Conservation (phyloP, 192 early-diverging fungal species). For the Coemansia sp. region DNA sequence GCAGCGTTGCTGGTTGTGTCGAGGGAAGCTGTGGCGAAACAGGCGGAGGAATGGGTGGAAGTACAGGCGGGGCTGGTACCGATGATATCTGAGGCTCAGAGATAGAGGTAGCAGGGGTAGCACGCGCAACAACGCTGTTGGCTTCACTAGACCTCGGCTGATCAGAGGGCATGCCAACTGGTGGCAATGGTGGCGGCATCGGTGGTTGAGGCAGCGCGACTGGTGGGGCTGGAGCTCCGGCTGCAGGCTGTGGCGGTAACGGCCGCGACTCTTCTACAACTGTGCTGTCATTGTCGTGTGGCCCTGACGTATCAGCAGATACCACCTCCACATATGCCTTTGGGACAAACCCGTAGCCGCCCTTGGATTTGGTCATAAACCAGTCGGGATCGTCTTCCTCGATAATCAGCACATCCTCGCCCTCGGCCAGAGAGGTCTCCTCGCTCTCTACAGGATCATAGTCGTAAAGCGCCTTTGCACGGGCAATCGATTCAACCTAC, state of each 20-base stretch:
- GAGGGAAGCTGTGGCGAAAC: neutral
- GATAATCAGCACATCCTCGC: slow-evolving; percentile 71
- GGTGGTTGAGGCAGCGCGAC: slow-evolving; percentile 5
- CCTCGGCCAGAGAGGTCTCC: slow-evolving; percentile 80
- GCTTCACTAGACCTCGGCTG: neutral
- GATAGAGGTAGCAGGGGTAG: neutral
- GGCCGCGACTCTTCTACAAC: neutral
- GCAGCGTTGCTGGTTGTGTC: slow-evolving; percentile 5
- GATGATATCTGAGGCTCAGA: neutral
- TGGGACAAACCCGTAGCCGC: slow-evolving; percentile 80
- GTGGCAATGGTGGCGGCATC: slow-evolving; percentile 15
- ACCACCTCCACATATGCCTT: slow-evolving; percentile 78
- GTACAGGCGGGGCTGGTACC: neutral
- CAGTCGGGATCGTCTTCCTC: slow-evolving; percentile 90
- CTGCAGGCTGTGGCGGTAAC: neutral
- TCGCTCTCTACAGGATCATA: slow-evolving; percentile 83
- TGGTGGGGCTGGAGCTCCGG: neutral
- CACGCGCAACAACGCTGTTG: neutral
- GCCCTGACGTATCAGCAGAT: slow-evolving; percentile 8
- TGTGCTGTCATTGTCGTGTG: neutral
- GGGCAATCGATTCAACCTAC: slow-evolving; percentile 58
- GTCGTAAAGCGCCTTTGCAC: slow-evolving; percentile 74
- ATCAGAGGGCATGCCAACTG: slow-evolving; percentile 2
- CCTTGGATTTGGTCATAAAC: slow-evolving; percentile 80
- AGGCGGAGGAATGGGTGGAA: slow-evolving; percentile 11